A percentile compares a stretch with the other conserved stretches of the same genome.
These are phyloP conservation scores for Platismatia glauca DNA, from an alignment of 495 filamentous ascomycete genomes.

Conservation along the genomic window DNA sequence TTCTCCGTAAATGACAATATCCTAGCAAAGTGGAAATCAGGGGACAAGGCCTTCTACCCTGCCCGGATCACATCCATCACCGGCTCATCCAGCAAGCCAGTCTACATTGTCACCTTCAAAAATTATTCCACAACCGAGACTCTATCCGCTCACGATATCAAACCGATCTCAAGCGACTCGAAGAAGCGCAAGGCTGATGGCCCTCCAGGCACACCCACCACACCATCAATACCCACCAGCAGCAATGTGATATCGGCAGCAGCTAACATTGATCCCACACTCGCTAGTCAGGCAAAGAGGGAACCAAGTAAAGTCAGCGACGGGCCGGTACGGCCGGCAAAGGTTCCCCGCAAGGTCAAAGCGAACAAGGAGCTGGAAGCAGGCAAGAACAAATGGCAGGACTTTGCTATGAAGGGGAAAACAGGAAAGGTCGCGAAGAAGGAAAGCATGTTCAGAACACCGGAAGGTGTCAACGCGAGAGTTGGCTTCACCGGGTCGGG, in stretches of 20 bases:
- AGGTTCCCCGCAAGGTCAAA: slow-evolving; percentile 74
- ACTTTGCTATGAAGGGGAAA: slow-evolving; percentile 75
- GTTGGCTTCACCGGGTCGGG: slow-evolving; percentile 96
- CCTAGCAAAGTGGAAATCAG: slow-evolving; percentile 81
- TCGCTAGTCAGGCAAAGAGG: slow-evolving; percentile 60
- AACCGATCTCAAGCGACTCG: slow-evolving; percentile 57
- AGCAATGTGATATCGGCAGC: slow-evolving; percentile 78
- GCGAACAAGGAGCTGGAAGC: slow-evolving; percentile 81
- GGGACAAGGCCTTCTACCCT: slow-evolving; percentile 84
- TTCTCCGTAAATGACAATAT: slow-evolving; percentile 87
- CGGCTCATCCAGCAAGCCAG: slow-evolving; percentile 74
- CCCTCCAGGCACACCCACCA: slow-evolving; percentile 46
- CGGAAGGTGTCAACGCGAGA: slow-evolving; percentile 73
- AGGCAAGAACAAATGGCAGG: slow-evolving; percentile 90
- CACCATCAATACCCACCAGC: slow-evolving; percentile 39
- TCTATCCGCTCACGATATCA: slow-evolving; percentile 73
- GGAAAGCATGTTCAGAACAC: slow-evolving; percentile 95
- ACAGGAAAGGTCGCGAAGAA: slow-evolving; percentile 65
- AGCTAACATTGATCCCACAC: slow-evolving; percentile 70
- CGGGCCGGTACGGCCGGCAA: slow-evolving; percentile 54
- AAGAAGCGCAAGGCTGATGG: slow-evolving; percentile 90
- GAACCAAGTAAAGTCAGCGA: slow-evolving; percentile 60
- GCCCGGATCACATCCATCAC: slow-evolving; percentile 90
- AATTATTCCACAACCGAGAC: slow-evolving; percentile 82
- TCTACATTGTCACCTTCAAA: slow-evolving; percentile 92